phyloP scores from a whole-genome alignment of 192 early-diverging fungal species.

The Coemansia sp. region DNA sequence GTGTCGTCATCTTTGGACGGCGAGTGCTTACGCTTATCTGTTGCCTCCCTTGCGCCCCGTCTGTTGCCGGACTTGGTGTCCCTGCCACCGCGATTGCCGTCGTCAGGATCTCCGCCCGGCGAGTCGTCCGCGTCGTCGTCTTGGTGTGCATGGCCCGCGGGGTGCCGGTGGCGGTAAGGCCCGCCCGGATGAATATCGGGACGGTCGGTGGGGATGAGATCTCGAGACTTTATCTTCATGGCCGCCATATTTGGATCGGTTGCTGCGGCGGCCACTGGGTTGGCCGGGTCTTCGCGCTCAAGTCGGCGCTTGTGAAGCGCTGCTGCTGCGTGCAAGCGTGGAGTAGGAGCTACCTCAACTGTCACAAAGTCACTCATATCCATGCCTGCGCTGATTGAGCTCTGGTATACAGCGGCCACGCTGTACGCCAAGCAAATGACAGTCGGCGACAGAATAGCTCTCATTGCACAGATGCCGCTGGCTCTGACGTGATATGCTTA shows the following conservation, averaged over 20 bases:
- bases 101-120: not conserved
- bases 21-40: constrained; percentile 8
- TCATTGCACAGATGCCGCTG: not conserved
- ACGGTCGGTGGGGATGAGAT: constrained; percentile 48
- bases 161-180: constrained; percentile 15
- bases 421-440: not conserved
- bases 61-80: constrained; percentile 6
- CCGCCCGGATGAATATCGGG: constrained; percentile 14
- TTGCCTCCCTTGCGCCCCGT: constrained; percentile 1
- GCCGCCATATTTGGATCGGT: constrained; percentile 51
- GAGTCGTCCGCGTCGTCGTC: constrained; percentile 11
- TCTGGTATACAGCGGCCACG: not conserved
- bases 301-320: constrained; percentile 26
- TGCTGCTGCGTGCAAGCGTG: not conserved
- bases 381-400: not conserved
- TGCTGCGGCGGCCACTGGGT: constrained; percentile 53
- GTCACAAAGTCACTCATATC: not conserved
- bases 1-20: constrained; percentile 9
- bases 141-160: constrained; percentile 4
- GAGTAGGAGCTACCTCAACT: not conserved
- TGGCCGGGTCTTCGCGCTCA: constrained; percentile 38
- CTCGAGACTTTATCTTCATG: constrained; percentile 45
- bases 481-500: too few relatives aligned
- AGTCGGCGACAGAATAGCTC: not conserved
- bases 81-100: not conserved